Evolutionary conservation across 345 rosid species (phyloP).

Genomic region (Salix dunnii): DNA sequence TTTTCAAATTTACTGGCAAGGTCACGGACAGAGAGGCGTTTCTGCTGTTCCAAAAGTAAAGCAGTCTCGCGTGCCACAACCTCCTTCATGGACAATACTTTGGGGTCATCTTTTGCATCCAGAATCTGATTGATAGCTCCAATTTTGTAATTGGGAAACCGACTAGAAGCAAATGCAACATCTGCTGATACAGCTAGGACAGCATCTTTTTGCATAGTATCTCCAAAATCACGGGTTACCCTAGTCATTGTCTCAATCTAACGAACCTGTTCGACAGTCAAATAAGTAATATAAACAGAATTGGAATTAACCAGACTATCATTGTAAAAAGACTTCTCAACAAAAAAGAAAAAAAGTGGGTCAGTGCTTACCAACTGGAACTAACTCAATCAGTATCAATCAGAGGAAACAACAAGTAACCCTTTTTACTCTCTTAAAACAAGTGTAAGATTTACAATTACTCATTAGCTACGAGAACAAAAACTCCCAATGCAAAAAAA

Average conservation of each 20-base stretch:
- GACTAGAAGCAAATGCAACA: constrained; percentile 74
- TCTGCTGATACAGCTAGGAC: constrained; percentile 75
- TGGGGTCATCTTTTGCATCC: constrained; percentile 68
- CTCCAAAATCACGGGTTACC: constrained; percentile 61
- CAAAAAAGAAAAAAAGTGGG: constrained; percentile 12
- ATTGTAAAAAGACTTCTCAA: constrained; percentile 15
- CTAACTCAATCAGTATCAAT: neutral
- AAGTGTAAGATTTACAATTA: neutral
- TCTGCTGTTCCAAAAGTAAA: constrained; percentile 82
- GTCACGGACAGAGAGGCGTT: constrained; percentile 91
- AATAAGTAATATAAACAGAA: constrained; percentile 5
- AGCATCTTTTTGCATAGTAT: constrained; percentile 59
- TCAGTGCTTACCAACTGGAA: constrained; percentile 19
- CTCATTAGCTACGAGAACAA: neutral
- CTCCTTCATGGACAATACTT: constrained; percentile 83
- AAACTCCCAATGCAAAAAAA: neutral
- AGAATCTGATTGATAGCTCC: constrained; percentile 75
- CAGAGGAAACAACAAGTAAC: neutral
- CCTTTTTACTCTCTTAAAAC: neutral
- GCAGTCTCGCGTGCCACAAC: constrained; percentile 92
- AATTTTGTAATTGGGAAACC: constrained; percentile 77
- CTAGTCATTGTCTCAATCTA: constrained; percentile 54
- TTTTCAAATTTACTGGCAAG: constrained; percentile 89
- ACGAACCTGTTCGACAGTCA: constrained; percentile 19
- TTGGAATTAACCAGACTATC: constrained; percentile 5